Percentiles rank a stretch among this genome's conserved stretches.
phyloP scores from a whole-genome alignment of 495 filamentous ascomycete genomes.

The Geopyxis carbonaria region DNA sequence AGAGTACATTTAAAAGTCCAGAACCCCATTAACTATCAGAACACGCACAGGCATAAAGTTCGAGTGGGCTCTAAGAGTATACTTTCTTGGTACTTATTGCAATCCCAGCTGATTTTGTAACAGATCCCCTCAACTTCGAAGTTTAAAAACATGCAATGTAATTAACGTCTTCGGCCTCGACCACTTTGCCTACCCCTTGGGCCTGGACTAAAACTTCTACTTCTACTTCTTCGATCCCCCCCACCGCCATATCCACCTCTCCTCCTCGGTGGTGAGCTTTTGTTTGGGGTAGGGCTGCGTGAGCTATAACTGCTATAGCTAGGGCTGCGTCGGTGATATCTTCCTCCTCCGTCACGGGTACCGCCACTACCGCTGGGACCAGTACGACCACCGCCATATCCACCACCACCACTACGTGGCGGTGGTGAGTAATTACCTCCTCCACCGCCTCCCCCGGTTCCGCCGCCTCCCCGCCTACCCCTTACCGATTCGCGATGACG shows the following conservation, averaged over 20 bases:
- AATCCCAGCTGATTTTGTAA: too few relatives aligned
- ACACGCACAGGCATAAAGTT: too few relatives aligned
- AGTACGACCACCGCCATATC: constrained; percentile 23
- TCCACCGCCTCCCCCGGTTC: constrained; percentile 23
- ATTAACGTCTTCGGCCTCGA: neutral
- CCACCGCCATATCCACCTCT: constrained; percentile 25
- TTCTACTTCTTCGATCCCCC: constrained; percentile 20
- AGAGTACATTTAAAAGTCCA: too few relatives aligned
- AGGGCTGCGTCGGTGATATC: constrained; percentile 37
- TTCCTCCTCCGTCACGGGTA: constrained; percentile 28
- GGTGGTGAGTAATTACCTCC: constrained; percentile 35
- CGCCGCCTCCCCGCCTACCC: constrained; percentile 22
- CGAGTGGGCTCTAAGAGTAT: too few relatives aligned
- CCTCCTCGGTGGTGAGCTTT: constrained; percentile 23
- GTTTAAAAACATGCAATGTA: neutral
- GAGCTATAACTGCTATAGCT: constrained; percentile 45
- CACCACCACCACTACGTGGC: constrained; percentile 26
- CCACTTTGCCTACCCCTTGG: constrained; percentile 14
- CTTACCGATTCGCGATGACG: constrained; percentile 34
- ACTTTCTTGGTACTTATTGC: too few relatives aligned
- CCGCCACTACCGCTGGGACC: constrained; percentile 23
- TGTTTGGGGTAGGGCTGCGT: constrained; percentile 32
- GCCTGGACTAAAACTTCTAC: constrained; percentile 7
- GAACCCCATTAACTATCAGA: too few relatives aligned
- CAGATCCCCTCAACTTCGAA: too few relatives aligned